Base-by-base conservation (phyloP, 202 grass and related monocot species). In the Brachypodium distachyon region DNA sequence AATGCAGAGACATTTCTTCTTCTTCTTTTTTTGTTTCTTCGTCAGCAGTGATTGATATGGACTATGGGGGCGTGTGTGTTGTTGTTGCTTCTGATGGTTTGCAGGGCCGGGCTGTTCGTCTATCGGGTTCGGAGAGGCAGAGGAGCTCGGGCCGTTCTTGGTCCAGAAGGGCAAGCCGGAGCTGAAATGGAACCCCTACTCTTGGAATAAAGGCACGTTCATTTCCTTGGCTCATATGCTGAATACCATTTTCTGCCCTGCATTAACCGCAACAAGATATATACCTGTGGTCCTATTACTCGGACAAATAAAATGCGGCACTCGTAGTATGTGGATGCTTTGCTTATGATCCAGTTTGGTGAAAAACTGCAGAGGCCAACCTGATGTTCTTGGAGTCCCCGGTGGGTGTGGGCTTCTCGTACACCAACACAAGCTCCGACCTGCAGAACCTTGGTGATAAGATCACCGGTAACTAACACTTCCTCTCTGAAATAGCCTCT, bases 391-490 rank as follows among this genome's bases (percentile, higher is more conserved):
- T 99, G 0, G 96, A 99, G 82, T 99, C 96, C 32, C 96, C 96
- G 7, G 96, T 99, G 78, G 96, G 96, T 38, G 96, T 99, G 9
- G 96, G 96, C 0, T 99, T 89, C 87, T 99, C 96, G 41, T 99
- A 99, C 67, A 99, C 96, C 3, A 99, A 99, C 63, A 96, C 87
- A 12, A 99, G 96, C 85, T 91, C 85, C 64, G 96, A 99, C 64
- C 68, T 96, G 43, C 29, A 0, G 4, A 55, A 80, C 34, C 90
- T 99, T 1, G 96, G 96, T 1, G 96, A 99, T 26, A 93, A 91
- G 73, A 91, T 99, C 61, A 99, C 96, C 17, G 96, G 96, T 99
- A 94, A 85, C 33, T 53, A 2, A 5, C 19, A 34, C 5, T 21
- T 5, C 25, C 25, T 21, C 39, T 44, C 63, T 9, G 2, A 38